Base-by-base conservation (phyloP, 441 rosid genomes). In the Arabidopsis hybrid region DNA sequence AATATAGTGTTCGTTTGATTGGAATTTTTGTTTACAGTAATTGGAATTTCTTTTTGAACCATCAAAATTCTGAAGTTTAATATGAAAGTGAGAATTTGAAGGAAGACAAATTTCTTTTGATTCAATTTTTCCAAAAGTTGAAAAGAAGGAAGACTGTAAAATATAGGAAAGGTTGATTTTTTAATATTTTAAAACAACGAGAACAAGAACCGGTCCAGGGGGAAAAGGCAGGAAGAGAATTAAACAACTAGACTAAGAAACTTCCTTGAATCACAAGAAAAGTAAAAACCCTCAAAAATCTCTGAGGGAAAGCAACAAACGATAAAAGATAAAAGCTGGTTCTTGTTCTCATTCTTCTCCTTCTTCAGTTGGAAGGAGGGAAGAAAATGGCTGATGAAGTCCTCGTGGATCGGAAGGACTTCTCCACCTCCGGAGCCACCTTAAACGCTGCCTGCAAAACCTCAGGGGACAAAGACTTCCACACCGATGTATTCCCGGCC, bases 401-500 rank as follows among this genome's bases (percentile, higher is more conserved):
- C 76, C 98, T 88, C 83, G 80, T 91, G 1, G 92, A 83, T 1
- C 94, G 80, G 89, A 93, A 89, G 0, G 65, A 56, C 46, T 85
- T 39, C 80, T 89, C 95, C 2, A 82, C 72, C 6, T 88, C 93
- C 1, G 87, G 72, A 9, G 78, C 5, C 45, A 93, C 89, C 50
- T 86, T 86, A 79, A 93, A 90, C 7, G 98, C 65, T 32, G 97
- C 97, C 76, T 83, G 76, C 10, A 93, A 66, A 71, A 91, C 97
- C 62, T 84, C 79, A 1, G 96, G 92, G 0, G 97, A 93, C 72
- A 93, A 49, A 2, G 97, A 87, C 85, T 91, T 91, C 92, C 91
- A 89, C 35, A 79, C 86, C 1, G 88, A 85, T 38, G 90, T 93
- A 69, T 82, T 90, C 63, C 98, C 98, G 7, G 97, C 98, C 83